Evolutionary conservation across 2,329 filamentous ascomycete genomes (phyloP).

Genomic region (Xylaria sp.): DNA sequence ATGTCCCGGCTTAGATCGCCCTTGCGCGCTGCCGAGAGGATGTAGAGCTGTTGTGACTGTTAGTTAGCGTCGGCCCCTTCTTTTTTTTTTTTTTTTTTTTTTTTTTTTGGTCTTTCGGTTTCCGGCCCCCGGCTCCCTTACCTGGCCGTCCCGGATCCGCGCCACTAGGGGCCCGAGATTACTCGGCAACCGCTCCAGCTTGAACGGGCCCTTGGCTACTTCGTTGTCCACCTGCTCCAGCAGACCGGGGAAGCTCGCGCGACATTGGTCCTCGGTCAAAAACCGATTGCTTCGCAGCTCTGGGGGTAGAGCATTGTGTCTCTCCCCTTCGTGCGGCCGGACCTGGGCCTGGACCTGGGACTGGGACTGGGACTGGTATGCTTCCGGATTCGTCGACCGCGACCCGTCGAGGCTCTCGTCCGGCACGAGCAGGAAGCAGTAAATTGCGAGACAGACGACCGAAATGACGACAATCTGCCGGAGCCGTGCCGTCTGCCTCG

Average conservation of each 20-base stretch:
- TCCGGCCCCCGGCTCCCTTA: constrained; percentile 31
- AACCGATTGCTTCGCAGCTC: constrained; percentile 50
- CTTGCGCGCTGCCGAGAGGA: constrained; percentile 55
- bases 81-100: background rate
- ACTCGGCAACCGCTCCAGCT: constrained; percentile 49
- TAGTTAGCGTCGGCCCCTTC: background rate
- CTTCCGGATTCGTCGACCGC: constrained; percentile 26
- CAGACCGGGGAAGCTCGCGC: constrained; percentile 57
- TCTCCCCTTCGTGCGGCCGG: background rate
- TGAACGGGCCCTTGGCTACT: constrained; percentile 57
- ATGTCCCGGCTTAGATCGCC: constrained; percentile 57
- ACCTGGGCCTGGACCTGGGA: constrained; percentile 8
- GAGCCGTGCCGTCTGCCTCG: constrained; percentile 41
- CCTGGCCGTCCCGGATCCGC: constrained; percentile 56
- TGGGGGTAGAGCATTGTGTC: constrained; percentile 19
- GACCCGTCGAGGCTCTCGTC: constrained; percentile 40
- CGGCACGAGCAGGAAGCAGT: constrained; percentile 44
- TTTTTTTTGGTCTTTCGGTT: background rate
- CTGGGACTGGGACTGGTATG: constrained; percentile 20
- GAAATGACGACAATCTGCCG: constrained; percentile 44
- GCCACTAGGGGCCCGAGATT: constrained; percentile 56
- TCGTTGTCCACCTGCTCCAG: constrained; percentile 58
- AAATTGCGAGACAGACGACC: constrained; percentile 45
- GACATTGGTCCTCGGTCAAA: constrained; percentile 57
- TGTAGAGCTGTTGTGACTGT: constrained; percentile 51